phyloP scores from a whole-genome alignment of 257 asterid genomes.

The Ligustrum vulgare region DNA sequence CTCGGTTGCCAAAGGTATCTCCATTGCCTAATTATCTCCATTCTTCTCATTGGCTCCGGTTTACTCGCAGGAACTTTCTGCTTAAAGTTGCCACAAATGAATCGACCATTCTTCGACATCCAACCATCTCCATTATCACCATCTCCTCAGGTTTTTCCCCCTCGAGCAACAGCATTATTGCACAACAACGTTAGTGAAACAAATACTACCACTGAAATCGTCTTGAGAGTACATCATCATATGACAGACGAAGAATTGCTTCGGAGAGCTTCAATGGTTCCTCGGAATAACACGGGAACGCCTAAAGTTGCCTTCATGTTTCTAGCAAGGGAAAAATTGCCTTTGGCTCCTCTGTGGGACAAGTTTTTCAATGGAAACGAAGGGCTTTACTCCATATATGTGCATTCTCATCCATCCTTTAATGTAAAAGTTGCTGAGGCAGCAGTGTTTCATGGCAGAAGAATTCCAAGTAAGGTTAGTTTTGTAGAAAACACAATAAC shows the following conservation, averaged over 20 bases:
- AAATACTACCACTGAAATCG: neutral
- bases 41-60: neutral
- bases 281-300: neutral
- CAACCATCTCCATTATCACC: too few relatives aligned
- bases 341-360: slow-evolving; percentile 15
- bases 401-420: slow-evolving; percentile 9
- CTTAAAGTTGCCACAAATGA: neutral
- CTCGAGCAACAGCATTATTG: neutral
- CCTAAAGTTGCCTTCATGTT: slow-evolving; percentile 19
- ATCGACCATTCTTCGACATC: neutral
- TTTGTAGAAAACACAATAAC: too few relatives aligned
- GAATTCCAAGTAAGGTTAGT: slow-evolving; percentile 37
- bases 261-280: slow-evolving; percentile 17
- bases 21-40: neutral
- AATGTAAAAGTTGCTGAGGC: slow-evolving; percentile 11
- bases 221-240: neutral
- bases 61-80: neutral
- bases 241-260: slow-evolving; percentile 11
- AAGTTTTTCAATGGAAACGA: slow-evolving; percentile 10
- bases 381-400: slow-evolving; percentile 13
- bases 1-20: neutral
- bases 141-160: neutral
- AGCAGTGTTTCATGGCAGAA: slow-evolving; percentile 32
- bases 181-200: neutral
- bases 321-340: slow-evolving; percentile 1